phyloP scores from a whole-genome alignment of 306 rosid species.

The Quercus bicolor region DNA sequence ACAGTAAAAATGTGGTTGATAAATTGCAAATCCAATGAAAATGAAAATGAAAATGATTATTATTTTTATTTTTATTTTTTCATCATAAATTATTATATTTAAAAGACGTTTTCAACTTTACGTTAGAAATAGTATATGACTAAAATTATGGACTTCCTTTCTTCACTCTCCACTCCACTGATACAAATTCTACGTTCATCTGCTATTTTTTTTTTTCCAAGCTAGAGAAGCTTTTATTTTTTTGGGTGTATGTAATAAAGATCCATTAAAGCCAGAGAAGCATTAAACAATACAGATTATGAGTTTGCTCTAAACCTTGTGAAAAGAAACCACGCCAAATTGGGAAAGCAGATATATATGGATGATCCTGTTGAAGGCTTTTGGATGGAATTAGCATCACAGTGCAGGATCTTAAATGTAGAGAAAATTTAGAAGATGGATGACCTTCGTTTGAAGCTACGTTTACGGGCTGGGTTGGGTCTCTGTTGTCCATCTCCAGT shows the following conservation, averaged over 20 bases:
- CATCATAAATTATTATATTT: too few species aligned
- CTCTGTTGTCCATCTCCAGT: slow-evolving; percentile 34
- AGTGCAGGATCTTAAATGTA: slow-evolving; percentile 7
- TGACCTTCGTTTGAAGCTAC: slow-evolving; percentile 41
- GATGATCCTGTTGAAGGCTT: neutral
- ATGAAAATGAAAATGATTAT: too few species aligned
- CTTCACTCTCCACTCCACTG: neutral
- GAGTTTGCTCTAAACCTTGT: neutral
- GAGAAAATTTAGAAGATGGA: slow-evolving; percentile 42
- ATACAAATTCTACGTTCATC: neutral
- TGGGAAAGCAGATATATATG: neutral
- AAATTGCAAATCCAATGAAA: too few species aligned
- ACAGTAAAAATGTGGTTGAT: too few species aligned
- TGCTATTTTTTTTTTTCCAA: neutral
- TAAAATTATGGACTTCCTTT: neutral
- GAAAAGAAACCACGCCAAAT: neutral
- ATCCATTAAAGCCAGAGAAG: neutral
- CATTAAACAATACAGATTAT: slow-evolving; percentile 8
- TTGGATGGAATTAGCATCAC: slow-evolving; percentile 13
- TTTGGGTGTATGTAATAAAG: neutral
- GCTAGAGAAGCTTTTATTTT: neutral
- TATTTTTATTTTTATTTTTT: too few species aligned
- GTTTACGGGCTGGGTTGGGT: slow-evolving; percentile 25
- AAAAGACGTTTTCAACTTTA: too few species aligned
- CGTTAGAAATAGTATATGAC: neutral